These are phyloP conservation scores for Andrographis paniculata DNA, from an alignment of 305 asterid species.

Conservation along the genomic window DNA sequence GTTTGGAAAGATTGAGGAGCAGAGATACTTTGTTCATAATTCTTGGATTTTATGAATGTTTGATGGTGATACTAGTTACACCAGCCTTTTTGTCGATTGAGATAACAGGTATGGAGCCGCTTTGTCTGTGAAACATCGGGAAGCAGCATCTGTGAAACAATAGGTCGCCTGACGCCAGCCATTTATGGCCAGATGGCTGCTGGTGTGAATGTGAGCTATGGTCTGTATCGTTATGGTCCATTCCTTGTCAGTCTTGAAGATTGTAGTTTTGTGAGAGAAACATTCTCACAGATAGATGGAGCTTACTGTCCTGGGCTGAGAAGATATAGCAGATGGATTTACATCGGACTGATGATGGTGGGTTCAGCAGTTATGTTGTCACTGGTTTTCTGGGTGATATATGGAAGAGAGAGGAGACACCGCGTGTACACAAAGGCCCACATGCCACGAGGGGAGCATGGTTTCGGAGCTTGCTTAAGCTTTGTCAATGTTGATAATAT, in stretches of 20 bases:
- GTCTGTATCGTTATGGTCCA: slow-evolving; percentile 37
- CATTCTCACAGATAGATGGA: slow-evolving; percentile 30
- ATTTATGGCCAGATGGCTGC: slow-evolving; percentile 40
- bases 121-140: slow-evolving; percentile 59
- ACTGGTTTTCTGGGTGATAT: slow-evolving; percentile 44
- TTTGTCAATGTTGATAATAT: no score
- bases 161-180: slow-evolving; percentile 50
- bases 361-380: slow-evolving; percentile 49
- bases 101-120: slow-evolving; percentile 67
- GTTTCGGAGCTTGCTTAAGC: no score
- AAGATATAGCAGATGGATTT: slow-evolving; percentile 32
- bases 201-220: slow-evolving; percentile 41
- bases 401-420: slow-evolving; percentile 48
- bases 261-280: slow-evolving; percentile 45
- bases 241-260: slow-evolving; percentile 35
- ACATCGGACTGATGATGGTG: slow-evolving; percentile 42
- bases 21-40: no score
- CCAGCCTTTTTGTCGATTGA: no score
- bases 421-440: slow-evolving; percentile 62
- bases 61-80: no score
- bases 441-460: slow-evolving; percentile 22
- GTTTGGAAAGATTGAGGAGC: no score
- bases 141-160: slow-evolving; percentile 47
- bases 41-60: no score
- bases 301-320: slow-evolving; percentile 40